Base-by-base conservation (phyloP, 768 basidiomycete genomes). In the Rhodotorula graminis region DNA sequence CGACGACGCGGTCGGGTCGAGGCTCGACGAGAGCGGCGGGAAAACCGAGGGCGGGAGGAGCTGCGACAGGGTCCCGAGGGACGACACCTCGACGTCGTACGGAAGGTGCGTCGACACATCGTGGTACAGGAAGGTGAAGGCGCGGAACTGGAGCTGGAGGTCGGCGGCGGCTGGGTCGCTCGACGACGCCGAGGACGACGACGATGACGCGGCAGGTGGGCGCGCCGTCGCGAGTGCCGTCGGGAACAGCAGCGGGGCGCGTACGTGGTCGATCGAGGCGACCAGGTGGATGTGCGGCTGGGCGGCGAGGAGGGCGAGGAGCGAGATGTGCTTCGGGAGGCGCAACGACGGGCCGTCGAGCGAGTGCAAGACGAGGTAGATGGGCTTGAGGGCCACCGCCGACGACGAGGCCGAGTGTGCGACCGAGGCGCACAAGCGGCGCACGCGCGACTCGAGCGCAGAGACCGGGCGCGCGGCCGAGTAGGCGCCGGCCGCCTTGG, bases 311-410 rank as follows among this genome's bases (percentile, higher is more conserved):
- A 90, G 83, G 0, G 88, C 86, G 50, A 98, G 85, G 53, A 85
- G 84, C 2, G 89, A 84, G 77, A 87, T 86, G 29, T 88, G 83
- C 76, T 88, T 88, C 29, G 85, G 77, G 2, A 84, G 80, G 52
- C 92, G 89, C 37, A 96, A 82, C 12, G 86, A 82, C 0, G 88
- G 84, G 0, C 89, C 85, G 77, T 97, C 94, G 80, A 97, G 88
- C 82, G 91, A 94, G 84, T 98, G 93, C 33, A 96, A 83, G 78
- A 95, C 81, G 72, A 98, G 83, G 79, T 88, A 92, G 55, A 98
- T 83, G 59, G 85, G 59, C 80, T 53, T 50, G 61, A 72, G 60
- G 8, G 44, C 42, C 42, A 80, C 42, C 80, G 80, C 37, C 83
- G 80, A 40, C 79, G 68, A 27, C 80, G 69, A 61, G 21, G 27